Conservation (phyloP, 352 stramenopile genomes). For the Globisporangium rhizosaccharum region DNA sequence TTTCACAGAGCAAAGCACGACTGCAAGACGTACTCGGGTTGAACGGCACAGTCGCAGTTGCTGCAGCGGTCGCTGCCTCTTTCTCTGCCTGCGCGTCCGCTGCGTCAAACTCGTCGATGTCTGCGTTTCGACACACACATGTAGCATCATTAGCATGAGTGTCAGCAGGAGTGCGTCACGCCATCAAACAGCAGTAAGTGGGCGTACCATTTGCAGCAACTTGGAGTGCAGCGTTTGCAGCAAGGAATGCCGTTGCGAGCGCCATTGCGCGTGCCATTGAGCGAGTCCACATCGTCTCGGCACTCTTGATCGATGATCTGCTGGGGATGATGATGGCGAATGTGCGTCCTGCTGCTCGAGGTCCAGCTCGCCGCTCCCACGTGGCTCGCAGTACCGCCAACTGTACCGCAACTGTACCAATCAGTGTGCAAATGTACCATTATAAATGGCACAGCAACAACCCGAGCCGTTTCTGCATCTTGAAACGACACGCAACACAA, state of each 20-base stretch:
- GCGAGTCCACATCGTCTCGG: constrained; percentile 11
- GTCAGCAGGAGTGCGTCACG: not conserved
- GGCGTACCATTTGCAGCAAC: constrained; percentile 4
- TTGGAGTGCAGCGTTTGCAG: constrained; percentile 9
- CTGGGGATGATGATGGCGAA: not conserved
- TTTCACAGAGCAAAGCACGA: not conserved
- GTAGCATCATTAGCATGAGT: not conserved
- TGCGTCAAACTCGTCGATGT: constrained; percentile 41
- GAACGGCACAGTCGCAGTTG: constrained; percentile 2
- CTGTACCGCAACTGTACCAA: no score
- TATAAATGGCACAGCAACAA: no score
- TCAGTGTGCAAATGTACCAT: no score
- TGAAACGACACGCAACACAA: no score
- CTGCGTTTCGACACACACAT: constrained; percentile 4
- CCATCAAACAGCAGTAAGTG: not conserved
- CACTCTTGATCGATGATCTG: not conserved
- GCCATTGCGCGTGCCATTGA: constrained; percentile 11
- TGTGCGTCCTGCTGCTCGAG: not conserved
- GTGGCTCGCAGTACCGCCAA: not conserved
- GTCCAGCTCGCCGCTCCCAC: not conserved
- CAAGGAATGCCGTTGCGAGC: constrained; percentile 8
- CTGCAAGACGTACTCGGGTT: constrained; percentile 14
- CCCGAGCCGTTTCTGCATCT: no score
- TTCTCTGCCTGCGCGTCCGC: constrained; percentile 21
- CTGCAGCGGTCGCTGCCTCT: constrained; percentile 8